These are phyloP conservation scores for Zygosaccharomyces sapae DNA, from an alignment of 1,139 yeast species.

Conservation along the genomic window DNA sequence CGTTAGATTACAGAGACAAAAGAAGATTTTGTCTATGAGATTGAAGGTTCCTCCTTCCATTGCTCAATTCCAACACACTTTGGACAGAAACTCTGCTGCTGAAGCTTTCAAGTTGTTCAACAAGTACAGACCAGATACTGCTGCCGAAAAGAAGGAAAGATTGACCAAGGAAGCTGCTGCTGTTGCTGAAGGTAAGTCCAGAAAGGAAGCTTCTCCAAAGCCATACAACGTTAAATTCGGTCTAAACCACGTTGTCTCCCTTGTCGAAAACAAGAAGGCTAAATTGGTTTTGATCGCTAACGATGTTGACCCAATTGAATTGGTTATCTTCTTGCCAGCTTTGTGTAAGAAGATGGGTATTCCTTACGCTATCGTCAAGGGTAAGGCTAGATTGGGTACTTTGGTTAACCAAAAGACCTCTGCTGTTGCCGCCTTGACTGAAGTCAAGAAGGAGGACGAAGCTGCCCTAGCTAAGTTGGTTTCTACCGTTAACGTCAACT, in stretches of 20 bases:
- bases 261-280: slow-evolving; percentile 97
- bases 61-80: slow-evolving; percentile 89
- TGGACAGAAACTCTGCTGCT: slow-evolving; percentile 98
- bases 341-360: slow-evolving; percentile 99
- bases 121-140: slow-evolving; percentile 98
- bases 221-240: slow-evolving; percentile 96
- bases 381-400: slow-evolving; percentile 98
- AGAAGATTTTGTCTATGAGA: slow-evolving; percentile 90
- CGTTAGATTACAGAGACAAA: slow-evolving; percentile 96
- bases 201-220: slow-evolving; percentile 92
- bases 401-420: slow-evolving; percentile 96
- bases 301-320: slow-evolving; percentile 98
- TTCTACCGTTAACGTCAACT: slow-evolving; percentile 90
- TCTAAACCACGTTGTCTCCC: slow-evolving; percentile 95
- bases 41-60: slow-evolving; percentile 98
- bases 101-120: slow-evolving; percentile 93
- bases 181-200: slow-evolving; percentile 94
- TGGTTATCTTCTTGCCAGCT: slow-evolving; percentile 95
- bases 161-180: slow-evolving; percentile 98
- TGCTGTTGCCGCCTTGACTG: slow-evolving; percentile 95
- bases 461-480: slow-evolving; percentile 88
- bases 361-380: slow-evolving; percentile 97
- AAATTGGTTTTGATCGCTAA: slow-evolving; percentile 94
- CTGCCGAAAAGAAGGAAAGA: slow-evolving; percentile 97
- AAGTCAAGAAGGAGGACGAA: slow-evolving; percentile 90